phyloP scores from a whole-genome alignment of 176 grass and related monocot species.

The Oryza nivara region DNA sequence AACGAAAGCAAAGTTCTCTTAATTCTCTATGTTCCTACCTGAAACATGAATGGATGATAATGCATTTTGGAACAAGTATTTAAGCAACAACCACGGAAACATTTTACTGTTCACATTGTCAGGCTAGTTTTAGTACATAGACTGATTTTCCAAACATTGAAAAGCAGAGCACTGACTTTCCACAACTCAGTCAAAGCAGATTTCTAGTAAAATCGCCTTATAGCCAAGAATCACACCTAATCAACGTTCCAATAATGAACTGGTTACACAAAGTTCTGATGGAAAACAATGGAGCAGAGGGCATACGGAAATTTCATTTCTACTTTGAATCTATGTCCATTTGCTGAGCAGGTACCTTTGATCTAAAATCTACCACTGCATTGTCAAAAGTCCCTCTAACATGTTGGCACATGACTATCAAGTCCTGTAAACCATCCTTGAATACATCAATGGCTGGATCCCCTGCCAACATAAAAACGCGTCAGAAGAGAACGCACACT shows the following conservation, averaged over 20 bases:
- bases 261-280: not conserved
- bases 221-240: not conserved
- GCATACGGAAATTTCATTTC: not conserved
- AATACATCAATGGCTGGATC: slow-evolving; percentile 72
- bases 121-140: not conserved
- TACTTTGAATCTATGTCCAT: slow-evolving; percentile 42
- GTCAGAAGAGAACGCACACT: not conserved
- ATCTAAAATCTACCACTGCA: slow-evolving; percentile 48
- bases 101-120: too few species aligned
- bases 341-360: slow-evolving; percentile 29
- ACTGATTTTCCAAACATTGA: not conserved
- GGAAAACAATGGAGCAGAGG: not conserved
- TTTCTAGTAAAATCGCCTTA: too few species aligned
- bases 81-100: too few species aligned
- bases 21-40: not conserved
- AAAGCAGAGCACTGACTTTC: not conserved
- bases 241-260: not conserved
- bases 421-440: slow-evolving; percentile 67
- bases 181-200: not conserved
- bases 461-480: slow-evolving; percentile 46
- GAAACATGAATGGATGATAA: not conserved
- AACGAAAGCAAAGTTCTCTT: not conserved
- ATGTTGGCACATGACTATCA: slow-evolving; percentile 50
- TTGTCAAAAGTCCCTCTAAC: slow-evolving; percentile 56
- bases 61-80: not conserved